These are phyloP conservation scores for Phialophora expanda DNA, from an alignment of 2,329 filamentous ascomycete genomes.

Conservation along the genomic window DNA sequence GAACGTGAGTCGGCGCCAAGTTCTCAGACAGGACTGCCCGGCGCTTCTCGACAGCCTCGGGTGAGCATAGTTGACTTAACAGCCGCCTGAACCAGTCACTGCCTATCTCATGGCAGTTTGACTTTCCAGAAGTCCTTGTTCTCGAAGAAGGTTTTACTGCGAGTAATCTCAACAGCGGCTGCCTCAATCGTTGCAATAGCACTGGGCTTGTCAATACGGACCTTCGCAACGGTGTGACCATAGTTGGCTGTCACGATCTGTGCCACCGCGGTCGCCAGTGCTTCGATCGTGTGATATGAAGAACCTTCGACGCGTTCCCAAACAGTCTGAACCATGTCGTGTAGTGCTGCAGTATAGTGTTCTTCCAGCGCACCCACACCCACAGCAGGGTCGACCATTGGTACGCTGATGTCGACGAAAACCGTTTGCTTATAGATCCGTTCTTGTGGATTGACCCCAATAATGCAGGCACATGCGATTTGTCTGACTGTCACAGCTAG, in stretches of 20 bases:
- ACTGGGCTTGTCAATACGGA: slow-evolving; percentile 57
- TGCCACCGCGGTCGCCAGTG: slow-evolving; percentile 56
- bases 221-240: slow-evolving; percentile 53
- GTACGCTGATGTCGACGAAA: slow-evolving; percentile 47
- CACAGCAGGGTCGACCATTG: slow-evolving; percentile 28
- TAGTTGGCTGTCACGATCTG: slow-evolving; percentile 54
- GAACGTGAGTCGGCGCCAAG: slow-evolving; percentile 32
- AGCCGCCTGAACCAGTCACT: slow-evolving; percentile 18
- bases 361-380: slow-evolving; percentile 24
- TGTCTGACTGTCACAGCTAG: slow-evolving; percentile 47
- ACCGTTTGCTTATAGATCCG: slow-evolving; percentile 58
- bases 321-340: slow-evolving; percentile 48
- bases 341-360: slow-evolving; percentile 39
- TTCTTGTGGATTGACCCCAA: slow-evolving; percentile 61
- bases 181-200: slow-evolving; percentile 56
- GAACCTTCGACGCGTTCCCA: slow-evolving; percentile 54
- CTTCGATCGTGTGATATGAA: slow-evolving; percentile 58
- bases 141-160: slow-evolving; percentile 53
- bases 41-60: slow-evolving; percentile 19
- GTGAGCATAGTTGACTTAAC: slow-evolving; percentile 39
- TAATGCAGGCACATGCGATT: slow-evolving; percentile 53
- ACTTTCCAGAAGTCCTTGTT: slow-evolving; percentile 42
- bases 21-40: slow-evolving; percentile 1
- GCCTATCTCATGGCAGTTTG: slow-evolving; percentile 32
- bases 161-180: slow-evolving; percentile 57